Evolutionary conservation across 2,329 filamentous ascomycete species (phyloP).

Genomic region (Pezicula neosporulosa): DNA sequence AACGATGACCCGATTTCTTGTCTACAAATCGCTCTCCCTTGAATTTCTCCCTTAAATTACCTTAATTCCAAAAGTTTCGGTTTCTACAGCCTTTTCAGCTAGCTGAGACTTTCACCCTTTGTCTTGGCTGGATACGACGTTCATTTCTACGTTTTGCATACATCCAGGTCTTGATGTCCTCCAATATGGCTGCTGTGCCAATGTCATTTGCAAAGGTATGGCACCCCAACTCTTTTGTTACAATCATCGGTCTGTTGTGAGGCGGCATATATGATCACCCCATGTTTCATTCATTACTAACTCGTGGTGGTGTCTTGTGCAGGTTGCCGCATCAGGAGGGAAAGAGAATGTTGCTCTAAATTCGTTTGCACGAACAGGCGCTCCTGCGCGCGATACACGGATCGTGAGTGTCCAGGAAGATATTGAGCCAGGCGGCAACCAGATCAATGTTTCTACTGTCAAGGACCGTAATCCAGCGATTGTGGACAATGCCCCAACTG

Average conservation of each 20-base stretch:
- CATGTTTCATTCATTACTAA: conserved; percentile 6
- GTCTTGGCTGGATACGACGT: conserved; percentile 26
- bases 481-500: conserved; percentile 1
- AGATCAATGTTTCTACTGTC: conserved; percentile 10
- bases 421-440: conserved; percentile 8
- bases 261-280: conserved; percentile 26
- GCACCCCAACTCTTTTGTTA: conserved; percentile 10
- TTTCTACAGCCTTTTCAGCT: conserved; percentile 22
- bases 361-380: conserved; percentile 25
- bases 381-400: conserved; percentile 24
- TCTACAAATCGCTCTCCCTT: conserved; percentile 29
- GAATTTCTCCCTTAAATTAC: conserved; percentile 31
- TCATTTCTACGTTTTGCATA: conserved; percentile 22
- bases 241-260: conserved; percentile 35
- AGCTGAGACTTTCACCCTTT: conserved; percentile 25
- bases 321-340: conserved; percentile 48
- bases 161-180: conserved; percentile 9
- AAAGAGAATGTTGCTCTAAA: conserved; percentile 33
- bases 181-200: conserved; percentile 43
- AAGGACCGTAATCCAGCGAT: conserved; percentile 28
- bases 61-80: conserved; percentile 14
- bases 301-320: conserved; percentile 5
- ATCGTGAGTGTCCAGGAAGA: conserved; percentile 17
- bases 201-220: conserved; percentile 75
- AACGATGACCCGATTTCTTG: conserved; percentile 33